Conservation (phyloP, 257 asterid species). For the Solanum raphanifolium region DNA sequence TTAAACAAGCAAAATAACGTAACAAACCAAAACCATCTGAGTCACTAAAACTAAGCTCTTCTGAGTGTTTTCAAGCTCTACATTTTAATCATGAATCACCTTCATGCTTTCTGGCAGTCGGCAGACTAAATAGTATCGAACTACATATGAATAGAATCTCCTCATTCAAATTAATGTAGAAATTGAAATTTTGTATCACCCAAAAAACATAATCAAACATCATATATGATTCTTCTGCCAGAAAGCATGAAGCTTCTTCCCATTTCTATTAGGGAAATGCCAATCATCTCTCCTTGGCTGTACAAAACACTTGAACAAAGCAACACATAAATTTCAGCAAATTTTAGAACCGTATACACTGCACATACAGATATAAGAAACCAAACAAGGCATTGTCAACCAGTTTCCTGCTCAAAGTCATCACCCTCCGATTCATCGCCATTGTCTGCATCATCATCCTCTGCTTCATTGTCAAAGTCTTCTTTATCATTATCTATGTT, state of each 20-base stretch:
- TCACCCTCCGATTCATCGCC: constrained; percentile 92
- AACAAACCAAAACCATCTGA: neutral
- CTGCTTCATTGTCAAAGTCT: constrained; percentile 78
- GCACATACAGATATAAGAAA: neutral
- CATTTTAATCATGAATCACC: neutral
- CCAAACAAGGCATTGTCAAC: constrained; percentile 20
- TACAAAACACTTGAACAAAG: neutral
- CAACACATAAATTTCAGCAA: neutral
- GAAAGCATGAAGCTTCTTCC: neutral
- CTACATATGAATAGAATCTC: neutral
- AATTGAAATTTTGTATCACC: neutral
- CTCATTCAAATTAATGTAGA: neutral
- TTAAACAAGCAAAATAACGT: neutral
- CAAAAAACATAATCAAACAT: neutral
- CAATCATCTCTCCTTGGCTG: neutral
- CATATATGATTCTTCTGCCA: neutral
- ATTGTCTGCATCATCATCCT: constrained; percentile 85
- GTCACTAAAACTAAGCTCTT: neutral
- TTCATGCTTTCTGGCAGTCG: neutral
- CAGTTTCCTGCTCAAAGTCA: constrained; percentile 92
- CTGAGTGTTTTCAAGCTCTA: neutral
- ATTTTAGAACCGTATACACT: neutral
- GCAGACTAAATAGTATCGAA: neutral
- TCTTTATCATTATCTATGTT: constrained; percentile 66
- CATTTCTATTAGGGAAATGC: neutral